phyloP scores from a whole-genome alignment of 129 eudicot species.

The Ambrosia trifida region DNA sequence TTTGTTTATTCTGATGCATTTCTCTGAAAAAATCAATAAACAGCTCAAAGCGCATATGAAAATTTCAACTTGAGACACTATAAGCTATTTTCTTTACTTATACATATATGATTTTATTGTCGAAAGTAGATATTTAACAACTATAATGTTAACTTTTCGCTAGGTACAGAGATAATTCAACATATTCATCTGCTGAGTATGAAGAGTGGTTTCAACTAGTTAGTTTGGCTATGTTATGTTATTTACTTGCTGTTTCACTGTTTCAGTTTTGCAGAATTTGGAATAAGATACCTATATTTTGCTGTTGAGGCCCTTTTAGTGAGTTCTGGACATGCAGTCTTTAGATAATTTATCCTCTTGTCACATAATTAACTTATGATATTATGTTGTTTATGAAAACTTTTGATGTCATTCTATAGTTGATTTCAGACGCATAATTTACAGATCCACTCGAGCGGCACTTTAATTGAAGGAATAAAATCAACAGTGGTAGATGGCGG shows the following conservation, averaged over 20 bases:
- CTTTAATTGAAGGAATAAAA: too few species aligned
- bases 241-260: not conserved
- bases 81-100: not conserved
- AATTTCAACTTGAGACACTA: not conserved
- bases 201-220: not conserved
- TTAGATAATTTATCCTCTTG: not conserved
- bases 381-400: slow-evolving; percentile 9
- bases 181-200: not conserved
- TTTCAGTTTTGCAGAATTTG: slow-evolving; percentile 1
- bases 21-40: not conserved
- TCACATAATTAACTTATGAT: not conserved
- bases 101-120: not conserved
- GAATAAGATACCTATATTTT: not conserved
- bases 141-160: not conserved
- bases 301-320: not conserved
- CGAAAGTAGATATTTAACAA: not conserved
- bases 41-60: not conserved
- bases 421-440: too few species aligned
- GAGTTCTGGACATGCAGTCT: not conserved
- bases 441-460: too few species aligned
- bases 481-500: too few species aligned
- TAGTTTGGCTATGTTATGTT: not conserved
- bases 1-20: not conserved
- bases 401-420: not conserved
- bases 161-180: not conserved